These are phyloP conservation scores for Tylopilus sp. DNA, from an alignment of 1,284 basidiomycete genomes.

Conservation along the genomic window DNA sequence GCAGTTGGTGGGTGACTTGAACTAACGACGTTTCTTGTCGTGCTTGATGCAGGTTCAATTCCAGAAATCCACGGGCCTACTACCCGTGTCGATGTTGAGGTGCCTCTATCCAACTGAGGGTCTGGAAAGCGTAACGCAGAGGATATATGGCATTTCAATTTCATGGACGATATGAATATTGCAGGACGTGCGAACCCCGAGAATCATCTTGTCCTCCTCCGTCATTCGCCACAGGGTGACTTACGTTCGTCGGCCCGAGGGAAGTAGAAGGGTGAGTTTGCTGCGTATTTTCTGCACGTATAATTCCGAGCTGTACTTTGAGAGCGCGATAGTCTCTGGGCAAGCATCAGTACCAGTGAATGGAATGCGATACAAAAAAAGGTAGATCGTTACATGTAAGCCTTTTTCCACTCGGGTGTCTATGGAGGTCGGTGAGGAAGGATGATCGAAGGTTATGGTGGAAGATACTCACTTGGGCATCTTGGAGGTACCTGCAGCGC, in stretches of 20 bases:
- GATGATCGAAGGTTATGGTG: neutral
- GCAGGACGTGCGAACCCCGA: slow-evolving; percentile 6
- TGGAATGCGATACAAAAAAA: neutral
- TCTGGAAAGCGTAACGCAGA: slow-evolving; percentile 1
- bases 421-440: slow-evolving; percentile 39
- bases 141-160: neutral
- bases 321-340: slow-evolving; percentile 78
- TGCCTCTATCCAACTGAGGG: neutral
- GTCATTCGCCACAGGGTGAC: slow-evolving; percentile 1
- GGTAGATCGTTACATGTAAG: slow-evolving; percentile 73
- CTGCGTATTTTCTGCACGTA: slow-evolving; percentile 46
- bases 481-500: slow-evolving; percentile 67
- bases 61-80: neutral
- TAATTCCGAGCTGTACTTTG: slow-evolving; percentile 74
- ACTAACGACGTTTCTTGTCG: neutral
- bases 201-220: neutral
- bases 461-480: slow-evolving; percentile 67
- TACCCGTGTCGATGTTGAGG: slow-evolving; percentile 5
- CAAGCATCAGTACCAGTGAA: neutral
- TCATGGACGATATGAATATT: neutral
- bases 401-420: slow-evolving; percentile 86
- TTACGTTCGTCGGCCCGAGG: slow-evolving; percentile 9
- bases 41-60: slow-evolving; percentile 4
- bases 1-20: neutral
- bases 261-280: slow-evolving; percentile 34